Evolutionary conservation across 768 basidiomycete genomes (phyloP).

Genomic region (Coprinopsis marcescibilis): DNA sequence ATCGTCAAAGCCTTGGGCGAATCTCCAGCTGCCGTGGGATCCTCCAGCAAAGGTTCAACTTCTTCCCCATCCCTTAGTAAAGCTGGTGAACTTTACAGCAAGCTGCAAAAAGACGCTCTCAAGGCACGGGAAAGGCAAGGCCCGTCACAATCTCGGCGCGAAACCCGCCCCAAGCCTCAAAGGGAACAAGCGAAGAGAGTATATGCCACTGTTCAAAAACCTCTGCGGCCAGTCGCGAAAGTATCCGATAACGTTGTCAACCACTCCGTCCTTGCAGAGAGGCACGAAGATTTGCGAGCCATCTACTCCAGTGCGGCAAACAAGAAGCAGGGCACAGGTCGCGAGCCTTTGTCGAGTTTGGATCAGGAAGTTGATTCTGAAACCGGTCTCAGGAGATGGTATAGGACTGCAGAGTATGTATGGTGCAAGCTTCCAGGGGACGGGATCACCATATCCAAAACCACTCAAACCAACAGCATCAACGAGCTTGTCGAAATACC

Average conservation of each 20-base stretch:
- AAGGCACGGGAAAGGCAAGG: background rate
- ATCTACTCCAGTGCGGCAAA: conserved; percentile 37
- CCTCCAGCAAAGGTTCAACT: no score
- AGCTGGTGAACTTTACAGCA: conserved; percentile 13
- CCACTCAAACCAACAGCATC: background rate
- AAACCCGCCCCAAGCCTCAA: conserved; percentile 4
- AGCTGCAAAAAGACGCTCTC: background rate
- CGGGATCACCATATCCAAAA: background rate
- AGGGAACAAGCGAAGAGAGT: conserved; percentile 9
- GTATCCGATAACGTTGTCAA: conserved; percentile 31
- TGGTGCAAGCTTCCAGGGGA: conserved; percentile 7
- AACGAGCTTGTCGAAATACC: conserved; percentile 5
- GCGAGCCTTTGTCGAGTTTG: background rate
- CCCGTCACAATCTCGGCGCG: background rate
- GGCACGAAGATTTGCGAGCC: conserved; percentile 59
- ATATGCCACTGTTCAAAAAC: conserved; percentile 39
- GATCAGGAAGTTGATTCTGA: background rate
- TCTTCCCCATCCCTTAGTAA: no score
- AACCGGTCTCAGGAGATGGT: conserved; percentile 31
- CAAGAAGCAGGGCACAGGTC: conserved; percentile 22
- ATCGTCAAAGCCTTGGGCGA: conserved; percentile 32
- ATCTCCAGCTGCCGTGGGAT: conserved; percentile 6
- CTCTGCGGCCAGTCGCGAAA: conserved; percentile 23
- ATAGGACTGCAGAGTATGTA: conserved; percentile 11
- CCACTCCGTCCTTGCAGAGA: conserved; percentile 51